These are phyloP conservation scores for Backusella liffmaniae DNA, from an alignment of 192 early-diverging fungal species.

Conservation along the genomic window DNA sequence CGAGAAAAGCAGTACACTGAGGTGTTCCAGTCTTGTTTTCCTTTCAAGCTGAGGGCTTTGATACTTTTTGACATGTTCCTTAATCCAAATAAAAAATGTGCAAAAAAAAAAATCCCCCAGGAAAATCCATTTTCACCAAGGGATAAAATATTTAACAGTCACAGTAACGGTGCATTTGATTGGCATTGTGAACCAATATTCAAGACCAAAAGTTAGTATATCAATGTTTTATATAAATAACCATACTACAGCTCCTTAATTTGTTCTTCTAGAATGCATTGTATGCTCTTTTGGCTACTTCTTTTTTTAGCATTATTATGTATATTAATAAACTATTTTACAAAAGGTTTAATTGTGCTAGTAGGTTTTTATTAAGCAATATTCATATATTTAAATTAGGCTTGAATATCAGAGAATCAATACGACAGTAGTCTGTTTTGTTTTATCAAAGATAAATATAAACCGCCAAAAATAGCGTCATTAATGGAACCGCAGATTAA, in stretches of 20 bases:
- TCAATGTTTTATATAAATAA: no score
- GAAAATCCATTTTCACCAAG: neutral
- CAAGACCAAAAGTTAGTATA: no score
- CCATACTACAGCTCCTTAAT: no score
- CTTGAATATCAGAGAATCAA: no score
- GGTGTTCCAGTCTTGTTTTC: slow-evolving; percentile 41
- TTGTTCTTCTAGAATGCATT: no score
- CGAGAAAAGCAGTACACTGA: slow-evolving; percentile 38
- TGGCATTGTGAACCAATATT: neutral
- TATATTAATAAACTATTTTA: no score
- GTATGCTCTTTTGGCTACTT: no score
- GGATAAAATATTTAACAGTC: neutral
- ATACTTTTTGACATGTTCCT: slow-evolving; percentile 38
- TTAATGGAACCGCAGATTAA: no score
- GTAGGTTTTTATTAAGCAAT: neutral
- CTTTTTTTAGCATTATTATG: neutral
- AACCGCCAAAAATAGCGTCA: no score
- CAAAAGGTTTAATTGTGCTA: neutral
- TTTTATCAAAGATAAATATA: no score
- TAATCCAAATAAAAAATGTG: neutral
- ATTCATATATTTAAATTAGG: no score
- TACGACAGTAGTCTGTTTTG: no score
- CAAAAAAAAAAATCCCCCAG: neutral
- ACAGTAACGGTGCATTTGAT: neutral
- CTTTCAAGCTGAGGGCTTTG: slow-evolving; percentile 36